These are phyloP conservation scores for Penicillium desertorum DNA, from an alignment of 495 filamentous ascomycete species.

Conservation along the genomic window DNA sequence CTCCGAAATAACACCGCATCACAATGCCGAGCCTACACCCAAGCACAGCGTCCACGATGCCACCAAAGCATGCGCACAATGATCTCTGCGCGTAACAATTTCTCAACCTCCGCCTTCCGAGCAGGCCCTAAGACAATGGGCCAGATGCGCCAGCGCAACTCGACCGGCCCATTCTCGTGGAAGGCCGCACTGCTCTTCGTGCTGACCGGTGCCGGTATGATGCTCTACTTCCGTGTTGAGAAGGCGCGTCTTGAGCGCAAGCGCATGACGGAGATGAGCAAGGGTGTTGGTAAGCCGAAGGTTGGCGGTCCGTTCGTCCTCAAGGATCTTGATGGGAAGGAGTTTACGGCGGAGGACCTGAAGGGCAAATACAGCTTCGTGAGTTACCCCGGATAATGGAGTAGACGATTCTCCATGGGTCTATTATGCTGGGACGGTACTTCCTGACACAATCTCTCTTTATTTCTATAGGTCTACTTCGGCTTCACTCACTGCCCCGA, in stretches of 20 bases:
- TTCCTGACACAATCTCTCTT: not conserved
- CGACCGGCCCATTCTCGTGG: slow-evolving; percentile 76
- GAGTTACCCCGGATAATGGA: slow-evolving; percentile 22
- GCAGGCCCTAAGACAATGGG: slow-evolving; percentile 42
- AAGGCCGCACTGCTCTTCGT: slow-evolving; percentile 86
- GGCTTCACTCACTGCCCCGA: slow-evolving; percentile 98
- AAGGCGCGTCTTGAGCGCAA: slow-evolving; percentile 85
- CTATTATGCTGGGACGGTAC: not conserved
- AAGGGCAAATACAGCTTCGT: slow-evolving; percentile 81
- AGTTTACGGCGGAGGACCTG: slow-evolving; percentile 73
- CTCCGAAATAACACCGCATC: slow-evolving; percentile 24
- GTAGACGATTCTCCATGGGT: not conserved
- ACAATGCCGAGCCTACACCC: slow-evolving; percentile 30
- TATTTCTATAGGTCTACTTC: slow-evolving; percentile 73
- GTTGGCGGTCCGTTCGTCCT: slow-evolving; percentile 85
- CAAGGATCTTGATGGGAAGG: slow-evolving; percentile 74
- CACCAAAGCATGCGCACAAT: slow-evolving; percentile 15
- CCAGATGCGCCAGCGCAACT: slow-evolving; percentile 43
- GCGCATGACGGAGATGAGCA: slow-evolving; percentile 82
- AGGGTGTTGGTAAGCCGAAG: slow-evolving; percentile 89
- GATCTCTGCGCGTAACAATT: slow-evolving; percentile 23
- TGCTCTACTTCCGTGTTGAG: slow-evolving; percentile 86
- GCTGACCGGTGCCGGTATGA: slow-evolving; percentile 68
- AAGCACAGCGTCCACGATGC: slow-evolving; percentile 31
- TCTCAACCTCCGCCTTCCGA: slow-evolving; percentile 36